Evolutionary conservation across 2,329 filamentous ascomycete species (phyloP), one percentile per base, ranked within the genome.

Genomic region (Pleurostoma richardsiae): DNA sequence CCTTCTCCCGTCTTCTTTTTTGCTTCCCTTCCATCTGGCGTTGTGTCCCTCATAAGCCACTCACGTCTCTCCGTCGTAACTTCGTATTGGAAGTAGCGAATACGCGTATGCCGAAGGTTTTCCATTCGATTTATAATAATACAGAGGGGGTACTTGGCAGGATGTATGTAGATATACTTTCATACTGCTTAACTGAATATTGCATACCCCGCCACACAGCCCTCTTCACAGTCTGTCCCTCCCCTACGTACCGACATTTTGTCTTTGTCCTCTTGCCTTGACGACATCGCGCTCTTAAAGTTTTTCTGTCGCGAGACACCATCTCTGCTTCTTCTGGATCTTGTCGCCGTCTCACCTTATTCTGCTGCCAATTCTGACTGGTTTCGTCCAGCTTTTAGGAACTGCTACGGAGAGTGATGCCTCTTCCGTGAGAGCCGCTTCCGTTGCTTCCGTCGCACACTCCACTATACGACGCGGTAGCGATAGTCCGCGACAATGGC

Each of bases 401-500:
- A 8, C 33, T 8, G 33, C 33, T n/a, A n/a, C 8, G 33, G 33
- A 36, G 8, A n/a, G 33, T 36, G n/a, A 36, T 36, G 33, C n/a
- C 33, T 8, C 8, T 36, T 36, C 33, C 33, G 33, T n/a, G 33
- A 36, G n/a, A 8, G 8, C 33, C 33, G 33, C 33, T 36, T 36
- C 33, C 8, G n/a, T 8, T 8, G n/a, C 33, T n/a, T 36, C 33
- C n/a, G 8, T n/a, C 33, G n/a, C 33, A 8, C 8, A 8, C 8
- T 8, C 33, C 19, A 19, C 19, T 19, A 19, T 19, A 19, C 19
- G 19, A 19, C 19, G 19, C 19, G 19, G 19, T 19, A 19, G 19
- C 19, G 19, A 19, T 19, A 19, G 19, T 26, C 41, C 4, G n/a
- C 29, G 27, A 33, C 38, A 11, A 52, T 51, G 46, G 39, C 46